phyloP scores from a whole-genome alignment of 805 yeast species.

The Saitoella complicata region DNA sequence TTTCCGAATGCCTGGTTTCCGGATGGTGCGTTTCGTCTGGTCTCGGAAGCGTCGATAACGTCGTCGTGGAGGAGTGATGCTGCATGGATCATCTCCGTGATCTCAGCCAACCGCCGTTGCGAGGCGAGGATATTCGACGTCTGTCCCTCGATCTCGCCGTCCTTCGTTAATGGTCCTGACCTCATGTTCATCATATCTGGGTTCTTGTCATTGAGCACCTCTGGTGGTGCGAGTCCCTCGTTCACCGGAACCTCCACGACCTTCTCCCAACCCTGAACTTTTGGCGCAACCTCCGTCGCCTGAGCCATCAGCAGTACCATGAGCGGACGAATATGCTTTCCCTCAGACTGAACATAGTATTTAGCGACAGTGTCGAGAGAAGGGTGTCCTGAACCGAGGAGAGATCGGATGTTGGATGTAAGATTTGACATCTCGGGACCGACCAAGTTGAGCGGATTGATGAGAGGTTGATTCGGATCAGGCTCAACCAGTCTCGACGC shows the following conservation, averaged over 20 bases:
- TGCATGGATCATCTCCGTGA: conserved; percentile 96
- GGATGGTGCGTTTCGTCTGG: conserved; percentile 76
- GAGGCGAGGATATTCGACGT: conserved; percentile 60
- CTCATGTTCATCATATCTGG: conserved; percentile 27
- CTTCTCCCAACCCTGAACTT: conserved; percentile 1
- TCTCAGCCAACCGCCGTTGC: conserved; percentile 89
- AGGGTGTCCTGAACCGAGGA: conserved; percentile 90
- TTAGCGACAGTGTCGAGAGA: conserved; percentile 81
- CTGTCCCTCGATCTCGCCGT: conserved; percentile 39
- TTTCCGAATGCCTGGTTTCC: conserved; percentile 91
- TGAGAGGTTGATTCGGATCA: conserved; percentile 19
- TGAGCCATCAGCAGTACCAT: conserved; percentile 70
- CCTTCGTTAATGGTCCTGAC: conserved; percentile 66
- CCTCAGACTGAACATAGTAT: conserved; percentile 90
- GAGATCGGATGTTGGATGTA: conserved; percentile 69
- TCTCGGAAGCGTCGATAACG: conserved; percentile 76
- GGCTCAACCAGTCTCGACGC: neutral
- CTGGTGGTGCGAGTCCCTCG: conserved; percentile 54
- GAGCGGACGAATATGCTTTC: conserved; percentile 86
- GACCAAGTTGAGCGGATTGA: conserved; percentile 81
- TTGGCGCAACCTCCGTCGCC: conserved; percentile 34
- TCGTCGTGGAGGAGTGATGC: conserved; percentile 93
- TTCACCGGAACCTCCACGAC: conserved; percentile 16
- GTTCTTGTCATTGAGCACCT: conserved; percentile 74
- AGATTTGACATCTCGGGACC: conserved; percentile 82